Base-by-base conservation (phyloP, 2,329 filamentous ascomycete genomes). In the Anthostomella pinea region DNA sequence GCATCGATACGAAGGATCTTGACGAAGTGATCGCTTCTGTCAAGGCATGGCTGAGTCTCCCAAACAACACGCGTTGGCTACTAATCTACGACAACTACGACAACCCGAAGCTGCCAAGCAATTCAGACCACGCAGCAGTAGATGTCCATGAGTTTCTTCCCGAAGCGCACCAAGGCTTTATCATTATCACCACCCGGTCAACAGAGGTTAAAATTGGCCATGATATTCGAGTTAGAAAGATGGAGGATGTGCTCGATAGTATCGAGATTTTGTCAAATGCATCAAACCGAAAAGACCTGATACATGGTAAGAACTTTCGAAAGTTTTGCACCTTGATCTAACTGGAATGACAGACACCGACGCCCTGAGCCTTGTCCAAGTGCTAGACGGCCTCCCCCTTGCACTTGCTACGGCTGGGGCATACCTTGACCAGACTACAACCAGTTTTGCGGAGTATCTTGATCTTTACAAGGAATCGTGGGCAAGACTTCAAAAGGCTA, bases 81-180 rank as follows among this genome's bases (percentile, higher is more conserved):
- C 13, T 66, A 6, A 39, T 68, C 13, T 68, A 54, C 32, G 60
- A 68, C 38, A 68, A 69, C 32, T 64, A 65, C 35, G 60, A 70
- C 38, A 59, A 64, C 27, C 64, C 60, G 5, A 57, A 53, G 31
- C 30, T 57, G n/a, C 24, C 42, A 17, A 34, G 33, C 15, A 20
- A 31, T 31, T 31, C 26, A 3, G 42, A 60, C 11, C 8, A 45
- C 43, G 21, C 28, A 6, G 43, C 42, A 33, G 51, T 60, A 16
- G 55, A 67, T 43, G 57, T 67, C 19, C 48, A 46, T 1, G 41
- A 35, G 9, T 61, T 50, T 31, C 34, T 64, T n/a, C 61, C 59
- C 13, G 33, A 38, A 6, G 43, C 54, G 3, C 40, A 67, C 28
- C 61, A 68, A 36, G 66, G 66, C 11, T 59, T 59, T 2, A 58